These are phyloP conservation scores for Acacia concinna DNA, from an alignment of 331 rosid species.

Conservation along the genomic window DNA sequence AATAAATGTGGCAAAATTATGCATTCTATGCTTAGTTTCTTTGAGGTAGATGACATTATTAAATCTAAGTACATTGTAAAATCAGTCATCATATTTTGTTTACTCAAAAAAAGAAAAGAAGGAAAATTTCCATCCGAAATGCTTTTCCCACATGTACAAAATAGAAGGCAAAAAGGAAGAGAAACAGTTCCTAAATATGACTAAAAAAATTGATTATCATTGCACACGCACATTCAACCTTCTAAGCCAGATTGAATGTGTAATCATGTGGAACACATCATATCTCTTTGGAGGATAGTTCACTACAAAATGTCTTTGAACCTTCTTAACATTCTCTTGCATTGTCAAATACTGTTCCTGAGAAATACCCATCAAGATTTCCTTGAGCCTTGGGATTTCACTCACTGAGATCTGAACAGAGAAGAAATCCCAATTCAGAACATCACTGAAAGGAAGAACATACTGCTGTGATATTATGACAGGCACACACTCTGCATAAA, in stretches of 20 bases:
- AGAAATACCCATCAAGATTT: slow-evolving; percentile 43
- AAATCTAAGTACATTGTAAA: too few species aligned
- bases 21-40: background rate
- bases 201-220: slow-evolving; percentile 6
- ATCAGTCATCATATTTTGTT: too few species aligned
- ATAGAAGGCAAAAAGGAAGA: background rate
- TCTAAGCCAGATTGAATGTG: slow-evolving; percentile 68
- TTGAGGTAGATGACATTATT: background rate
- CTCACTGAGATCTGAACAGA: slow-evolving; percentile 44
- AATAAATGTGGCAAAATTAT: background rate
- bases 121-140: background rate
- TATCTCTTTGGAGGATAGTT: slow-evolving; percentile 54
- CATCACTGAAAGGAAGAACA: slow-evolving; percentile 61
- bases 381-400: slow-evolving; percentile 53
- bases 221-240: slow-evolving; percentile 49
- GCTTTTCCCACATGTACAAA: background rate
- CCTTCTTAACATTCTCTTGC: slow-evolving; percentile 50
- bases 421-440: slow-evolving; percentile 56
- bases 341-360: slow-evolving; percentile 42
- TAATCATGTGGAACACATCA: slow-evolving; percentile 61
- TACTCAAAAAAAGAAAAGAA: background rate
- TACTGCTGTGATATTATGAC: slow-evolving; percentile 57
- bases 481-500: slow-evolving; percentile 61
- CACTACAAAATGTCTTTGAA: slow-evolving; percentile 55
- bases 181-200: background rate